These are phyloP conservation scores for Spencermartinsiella europaea DNA, from an alignment of 805 yeast species.

Conservation along the genomic window DNA sequence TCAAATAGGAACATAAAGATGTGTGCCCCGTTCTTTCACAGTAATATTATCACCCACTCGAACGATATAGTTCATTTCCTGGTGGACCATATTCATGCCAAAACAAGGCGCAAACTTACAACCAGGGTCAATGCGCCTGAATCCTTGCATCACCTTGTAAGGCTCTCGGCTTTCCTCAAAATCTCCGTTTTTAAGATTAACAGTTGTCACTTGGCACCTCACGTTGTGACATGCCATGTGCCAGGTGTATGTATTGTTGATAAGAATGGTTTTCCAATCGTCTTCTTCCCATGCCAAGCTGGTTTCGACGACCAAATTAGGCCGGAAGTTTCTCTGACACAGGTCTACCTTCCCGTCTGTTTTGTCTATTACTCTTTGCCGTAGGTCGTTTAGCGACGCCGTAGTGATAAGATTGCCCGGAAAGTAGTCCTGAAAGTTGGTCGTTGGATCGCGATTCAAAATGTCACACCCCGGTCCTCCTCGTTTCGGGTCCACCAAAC, in stretches of 20 bases:
- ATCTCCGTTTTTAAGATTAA: slow-evolving; percentile 25
- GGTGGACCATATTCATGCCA: slow-evolving; percentile 27
- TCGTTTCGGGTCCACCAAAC: slow-evolving; percentile 17
- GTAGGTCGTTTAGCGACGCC: slow-evolving; percentile 25
- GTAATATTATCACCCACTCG: slow-evolving; percentile 27
- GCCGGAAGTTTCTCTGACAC: slow-evolving; percentile 28
- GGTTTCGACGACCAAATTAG: slow-evolving; percentile 29
- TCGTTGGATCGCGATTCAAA: slow-evolving; percentile 12
- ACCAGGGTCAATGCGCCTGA: slow-evolving; percentile 29
- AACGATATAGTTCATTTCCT: slow-evolving; percentile 19
- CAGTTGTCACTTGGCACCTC: slow-evolving; percentile 32
- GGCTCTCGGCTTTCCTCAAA: slow-evolving; percentile 26
- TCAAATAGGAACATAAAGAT: background rate
- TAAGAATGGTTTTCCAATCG: slow-evolving; percentile 26
- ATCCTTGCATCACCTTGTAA: slow-evolving; percentile 26
- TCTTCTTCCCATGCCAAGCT: slow-evolving; percentile 33
- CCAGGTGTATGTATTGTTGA: slow-evolving; percentile 24
- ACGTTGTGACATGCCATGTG: slow-evolving; percentile 24
- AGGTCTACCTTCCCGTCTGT: slow-evolving; percentile 20
- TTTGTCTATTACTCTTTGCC: slow-evolving; percentile 17
- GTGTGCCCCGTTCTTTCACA: slow-evolving; percentile 10
- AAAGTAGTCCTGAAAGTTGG: slow-evolving; percentile 30
- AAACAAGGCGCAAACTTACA: slow-evolving; percentile 24
- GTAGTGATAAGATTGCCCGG: slow-evolving; percentile 30
- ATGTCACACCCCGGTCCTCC: slow-evolving; percentile 13